phyloP scores from a whole-genome alignment of 257 asterid species.

The Scutellaria galericulata region DNA sequence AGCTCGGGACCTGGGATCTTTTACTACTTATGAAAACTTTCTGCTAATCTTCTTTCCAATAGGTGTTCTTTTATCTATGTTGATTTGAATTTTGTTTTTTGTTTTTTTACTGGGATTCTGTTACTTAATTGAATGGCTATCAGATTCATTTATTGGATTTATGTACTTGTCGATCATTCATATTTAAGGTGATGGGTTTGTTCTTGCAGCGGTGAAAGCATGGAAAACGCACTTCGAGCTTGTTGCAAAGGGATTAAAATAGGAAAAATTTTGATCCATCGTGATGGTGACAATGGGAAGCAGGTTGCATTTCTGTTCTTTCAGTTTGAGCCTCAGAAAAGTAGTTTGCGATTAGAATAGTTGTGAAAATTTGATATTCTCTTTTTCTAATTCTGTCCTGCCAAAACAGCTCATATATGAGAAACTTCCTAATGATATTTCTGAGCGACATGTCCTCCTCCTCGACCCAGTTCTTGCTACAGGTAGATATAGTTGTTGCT shows the following conservation, averaged over 20 bases:
- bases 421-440: slow-evolving; percentile 91
- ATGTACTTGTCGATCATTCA: slow-evolving; percentile 17
- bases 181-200: slow-evolving; percentile 5
- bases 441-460: slow-evolving; percentile 95
- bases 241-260: slow-evolving; percentile 99
- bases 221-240: slow-evolving; percentile 99
- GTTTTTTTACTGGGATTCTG: background rate
- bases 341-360: slow-evolving; percentile 24
- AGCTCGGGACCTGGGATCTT: slow-evolving; percentile 6
- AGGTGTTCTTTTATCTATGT: background rate
- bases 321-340: slow-evolving; percentile 21
- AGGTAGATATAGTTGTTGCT: slow-evolving; percentile 49
- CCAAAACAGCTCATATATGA: slow-evolving; percentile 88
- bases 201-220: slow-evolving; percentile 89
- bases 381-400: slow-evolving; percentile 18
- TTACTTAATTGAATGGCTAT: slow-evolving; percentile 10
- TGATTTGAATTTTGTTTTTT: no score
- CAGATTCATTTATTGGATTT: background rate
- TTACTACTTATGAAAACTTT: background rate
- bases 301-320: slow-evolving; percentile 57
- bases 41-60: slow-evolving; percentile 8
- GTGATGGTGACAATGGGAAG: slow-evolving; percentile 96
- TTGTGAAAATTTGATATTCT: background rate
- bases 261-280: slow-evolving; percentile 94
- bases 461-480: slow-evolving; percentile 99